Evolutionary conservation across 306 rosid genomes (phyloP).

Genomic region (Dalbergia cultrata): DNA sequence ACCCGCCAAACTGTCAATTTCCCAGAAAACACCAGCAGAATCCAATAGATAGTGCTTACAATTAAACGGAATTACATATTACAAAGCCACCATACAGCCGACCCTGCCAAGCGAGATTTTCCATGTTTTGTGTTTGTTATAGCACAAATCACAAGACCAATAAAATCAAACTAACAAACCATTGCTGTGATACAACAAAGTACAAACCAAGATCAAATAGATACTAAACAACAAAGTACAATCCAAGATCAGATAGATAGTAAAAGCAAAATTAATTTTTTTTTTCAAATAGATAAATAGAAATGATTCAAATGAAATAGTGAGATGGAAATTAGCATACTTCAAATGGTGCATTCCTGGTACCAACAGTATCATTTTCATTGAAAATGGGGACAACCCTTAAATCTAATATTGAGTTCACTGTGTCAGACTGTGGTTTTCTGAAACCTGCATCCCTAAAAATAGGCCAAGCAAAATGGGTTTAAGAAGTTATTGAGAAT

Average conservation of each 20-base stretch:
- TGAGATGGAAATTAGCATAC: constrained; percentile 50
- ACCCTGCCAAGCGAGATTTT: neutral
- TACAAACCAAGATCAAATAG: no score
- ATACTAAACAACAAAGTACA: neutral
- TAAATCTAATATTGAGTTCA: constrained; percentile 64
- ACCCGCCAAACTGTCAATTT: constrained; percentile 96
- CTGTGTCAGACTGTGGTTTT: constrained; percentile 83
- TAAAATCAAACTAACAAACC: constrained; percentile 7
- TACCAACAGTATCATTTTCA: constrained; percentile 96
- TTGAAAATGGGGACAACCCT: constrained; percentile 95
- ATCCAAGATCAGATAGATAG: neutral
- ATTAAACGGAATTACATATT: constrained; percentile 42
- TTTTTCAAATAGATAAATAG: constrained; percentile 10
- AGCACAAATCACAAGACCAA: constrained; percentile 18
- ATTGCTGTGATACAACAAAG: neutral
- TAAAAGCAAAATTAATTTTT: neutral
- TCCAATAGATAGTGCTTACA: constrained; percentile 68
- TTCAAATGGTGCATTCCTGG: constrained; percentile 89
- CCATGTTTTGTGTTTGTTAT: no score
- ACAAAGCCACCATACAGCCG: constrained; percentile 21
- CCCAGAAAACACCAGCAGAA: constrained; percentile 97
- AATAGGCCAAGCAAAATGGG: constrained; percentile 11
- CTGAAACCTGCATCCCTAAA: constrained; percentile 79
- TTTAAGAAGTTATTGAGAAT: neutral
- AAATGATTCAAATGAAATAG: constrained; percentile 29